Conservation (phyloP, 106 monocot genomes). For the Dactylorhiza incarnata region DNA sequence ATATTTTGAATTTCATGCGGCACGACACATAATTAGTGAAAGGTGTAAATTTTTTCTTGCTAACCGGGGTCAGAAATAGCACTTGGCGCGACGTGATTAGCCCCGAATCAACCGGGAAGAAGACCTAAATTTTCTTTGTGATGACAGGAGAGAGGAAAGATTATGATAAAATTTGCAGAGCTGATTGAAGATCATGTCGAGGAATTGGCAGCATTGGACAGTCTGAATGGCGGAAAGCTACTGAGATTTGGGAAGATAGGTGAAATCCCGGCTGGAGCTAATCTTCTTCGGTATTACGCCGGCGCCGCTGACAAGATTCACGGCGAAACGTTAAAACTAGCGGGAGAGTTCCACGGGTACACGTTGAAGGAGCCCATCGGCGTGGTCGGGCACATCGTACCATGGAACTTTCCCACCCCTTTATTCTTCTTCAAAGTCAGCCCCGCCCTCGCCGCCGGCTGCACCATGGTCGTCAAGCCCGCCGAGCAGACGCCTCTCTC, state of each 20-base stretch:
- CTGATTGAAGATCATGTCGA: slow-evolving; percentile 38
- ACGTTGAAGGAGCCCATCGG: slow-evolving; percentile 22
- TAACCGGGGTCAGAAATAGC: too few relatives aligned
- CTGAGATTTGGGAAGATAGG: slow-evolving; percentile 10
- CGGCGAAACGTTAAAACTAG: slow-evolving; percentile 47
- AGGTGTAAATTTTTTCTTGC: too few relatives aligned
- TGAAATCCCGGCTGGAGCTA: slow-evolving; percentile 30
- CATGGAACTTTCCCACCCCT: slow-evolving; percentile 21
- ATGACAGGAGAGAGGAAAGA: slow-evolving; percentile 48
- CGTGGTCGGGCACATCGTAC: slow-evolving; percentile 17
- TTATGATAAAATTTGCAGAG: slow-evolving; percentile 53
- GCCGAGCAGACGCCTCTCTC: slow-evolving; percentile 27
- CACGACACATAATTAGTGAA: too few relatives aligned
- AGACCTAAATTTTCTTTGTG: too few relatives aligned
- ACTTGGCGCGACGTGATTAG: too few relatives aligned
- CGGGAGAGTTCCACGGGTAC: slow-evolving; percentile 21
- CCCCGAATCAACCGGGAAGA: too few relatives aligned
- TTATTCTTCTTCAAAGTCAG: slow-evolving; percentile 20
- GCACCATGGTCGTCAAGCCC: slow-evolving; percentile 23
- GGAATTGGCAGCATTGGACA: slow-evolving; percentile 43
- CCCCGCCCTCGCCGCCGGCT: slow-evolving; percentile 25
- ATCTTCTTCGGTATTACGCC: slow-evolving; percentile 47
- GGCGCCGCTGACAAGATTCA: slow-evolving; percentile 67
- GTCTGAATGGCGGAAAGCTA: slow-evolving; percentile 45
- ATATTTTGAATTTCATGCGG: too few relatives aligned